Evolutionary conservation across 331 rosid species (phyloP).

Genomic region (Stylosanthes scabra): DNA sequence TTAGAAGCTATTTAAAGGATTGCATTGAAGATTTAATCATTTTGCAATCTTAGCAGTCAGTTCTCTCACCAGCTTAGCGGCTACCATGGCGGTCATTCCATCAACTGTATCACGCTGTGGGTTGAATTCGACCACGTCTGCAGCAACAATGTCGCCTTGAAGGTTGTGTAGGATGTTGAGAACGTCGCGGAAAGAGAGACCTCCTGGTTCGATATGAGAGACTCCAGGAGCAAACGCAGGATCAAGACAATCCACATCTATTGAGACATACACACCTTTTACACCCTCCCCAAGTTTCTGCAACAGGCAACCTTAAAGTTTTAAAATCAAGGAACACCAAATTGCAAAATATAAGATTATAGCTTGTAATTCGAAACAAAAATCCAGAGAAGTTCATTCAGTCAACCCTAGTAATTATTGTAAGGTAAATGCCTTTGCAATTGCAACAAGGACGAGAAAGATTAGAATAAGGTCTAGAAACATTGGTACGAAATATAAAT

Average conservation of each 20-base stretch:
- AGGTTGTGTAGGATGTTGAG: constrained; percentile 93
- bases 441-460: background rate
- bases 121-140: constrained; percentile 89
- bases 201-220: constrained; percentile 96
- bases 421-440: constrained; percentile 1
- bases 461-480: constrained; percentile 4
- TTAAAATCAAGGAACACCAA: constrained; percentile 10
- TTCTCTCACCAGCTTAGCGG: constrained; percentile 96
- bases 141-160: constrained; percentile 83
- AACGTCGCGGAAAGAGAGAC: constrained; percentile 90
- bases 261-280: constrained; percentile 91
- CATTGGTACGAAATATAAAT: background rate
- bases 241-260: constrained; percentile 91
- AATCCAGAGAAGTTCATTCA: constrained; percentile 1
- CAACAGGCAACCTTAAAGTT: constrained; percentile 29
- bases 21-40: constrained; percentile 33
- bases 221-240: constrained; percentile 99
- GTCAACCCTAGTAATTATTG: background rate
- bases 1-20: constrained; percentile 3
- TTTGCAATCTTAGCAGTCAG: constrained; percentile 88
- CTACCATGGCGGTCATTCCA: constrained; percentile 99
- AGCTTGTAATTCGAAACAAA: constrained; percentile 5
- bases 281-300: constrained; percentile 98
- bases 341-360: background rate
- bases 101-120: constrained; percentile 96